These are phyloP conservation scores for Nicotiana paniculata DNA, from an alignment of 257 asterid species.

Conservation along the genomic window DNA sequence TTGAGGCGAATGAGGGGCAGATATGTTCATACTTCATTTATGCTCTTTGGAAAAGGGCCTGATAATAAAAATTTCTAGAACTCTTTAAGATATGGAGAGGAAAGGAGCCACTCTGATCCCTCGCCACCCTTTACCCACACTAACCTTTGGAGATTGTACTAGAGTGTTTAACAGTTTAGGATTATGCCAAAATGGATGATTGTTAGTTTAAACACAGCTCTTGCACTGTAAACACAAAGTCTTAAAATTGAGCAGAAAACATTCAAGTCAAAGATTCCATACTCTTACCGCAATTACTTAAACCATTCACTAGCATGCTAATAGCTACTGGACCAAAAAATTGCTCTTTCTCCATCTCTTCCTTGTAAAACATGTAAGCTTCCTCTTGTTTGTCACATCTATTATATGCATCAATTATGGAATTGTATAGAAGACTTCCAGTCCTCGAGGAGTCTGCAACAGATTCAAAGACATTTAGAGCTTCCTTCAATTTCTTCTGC, in stretches of 20 bases:
- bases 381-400: slow-evolving; percentile 56
- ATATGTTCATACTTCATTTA: background rate
- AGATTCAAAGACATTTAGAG: slow-evolving; percentile 46
- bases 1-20: background rate
- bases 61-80: background rate
- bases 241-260: background rate
- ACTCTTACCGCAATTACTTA: slow-evolving; percentile 58
- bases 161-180: background rate
- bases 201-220: background rate
- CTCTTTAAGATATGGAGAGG: background rate
- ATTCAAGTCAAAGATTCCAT: background rate
- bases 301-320: slow-evolving; percentile 82
- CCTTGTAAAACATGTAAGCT: slow-evolving; percentile 61
- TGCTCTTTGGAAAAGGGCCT: background rate
- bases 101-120: background rate
- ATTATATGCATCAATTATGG: slow-evolving; percentile 61
- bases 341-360: slow-evolving; percentile 51
- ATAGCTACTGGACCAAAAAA: slow-evolving; percentile 69
- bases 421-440: slow-evolving; percentile 33
- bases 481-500: slow-evolving; percentile 50
- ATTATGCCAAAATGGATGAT: background rate
- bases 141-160: background rate
- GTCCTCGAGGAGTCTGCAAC: slow-evolving; percentile 30
- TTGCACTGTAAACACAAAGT: background rate
- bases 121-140: background rate